phyloP scores from a whole-genome alignment of 305 asterid species.

The Fraxinus velutina region DNA sequence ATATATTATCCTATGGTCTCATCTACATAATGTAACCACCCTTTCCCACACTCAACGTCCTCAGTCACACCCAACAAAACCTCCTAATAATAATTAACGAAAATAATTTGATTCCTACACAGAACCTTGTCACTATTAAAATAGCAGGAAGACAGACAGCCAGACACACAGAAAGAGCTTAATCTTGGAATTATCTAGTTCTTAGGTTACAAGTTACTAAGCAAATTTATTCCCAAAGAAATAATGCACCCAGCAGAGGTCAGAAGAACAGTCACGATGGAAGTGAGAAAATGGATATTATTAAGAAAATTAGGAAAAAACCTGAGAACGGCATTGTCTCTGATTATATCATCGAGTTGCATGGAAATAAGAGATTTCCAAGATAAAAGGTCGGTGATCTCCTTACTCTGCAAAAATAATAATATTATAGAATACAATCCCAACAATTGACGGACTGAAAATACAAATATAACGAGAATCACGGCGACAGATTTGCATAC shows the following conservation, averaged over 20 bases:
- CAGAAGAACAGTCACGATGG: background rate
- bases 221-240: background rate
- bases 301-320: constrained; percentile 22
- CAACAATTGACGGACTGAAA: background rate
- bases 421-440: constrained; percentile 3
- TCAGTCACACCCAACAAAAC: background rate
- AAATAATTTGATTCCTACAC: background rate
- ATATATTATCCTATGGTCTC: background rate
- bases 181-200: background rate
- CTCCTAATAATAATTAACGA: background rate
- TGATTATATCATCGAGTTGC: constrained; percentile 59
- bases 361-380: constrained; percentile 77
- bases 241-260: background rate
- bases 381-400: constrained; percentile 53
- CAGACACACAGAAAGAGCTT: background rate
- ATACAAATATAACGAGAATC: background rate
- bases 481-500: constrained; percentile 39
- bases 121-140: background rate
- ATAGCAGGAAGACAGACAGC: background rate
- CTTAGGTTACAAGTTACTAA: background rate
- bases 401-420: constrained; percentile 56
- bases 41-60: background rate
- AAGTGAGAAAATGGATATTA: background rate
- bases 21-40: background rate
- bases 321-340: constrained; percentile 76